Evolutionary conservation across 1,284 basidiomycete species (phyloP).

Genomic region (Malassezia japonica): DNA sequence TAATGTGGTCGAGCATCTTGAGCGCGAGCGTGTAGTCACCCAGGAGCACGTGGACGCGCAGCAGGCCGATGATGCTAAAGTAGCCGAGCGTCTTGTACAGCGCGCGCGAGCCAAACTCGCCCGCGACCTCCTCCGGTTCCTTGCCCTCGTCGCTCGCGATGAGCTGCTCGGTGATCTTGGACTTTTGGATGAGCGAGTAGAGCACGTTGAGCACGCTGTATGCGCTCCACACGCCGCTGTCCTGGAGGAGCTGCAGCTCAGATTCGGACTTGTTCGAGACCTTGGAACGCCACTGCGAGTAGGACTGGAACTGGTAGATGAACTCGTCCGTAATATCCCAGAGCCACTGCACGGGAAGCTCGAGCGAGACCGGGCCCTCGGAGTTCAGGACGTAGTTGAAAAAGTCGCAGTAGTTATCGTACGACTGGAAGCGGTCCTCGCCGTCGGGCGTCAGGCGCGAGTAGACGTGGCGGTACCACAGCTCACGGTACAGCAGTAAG

Average conservation of each 20-base stretch:
- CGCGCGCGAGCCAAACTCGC: constrained; percentile 79
- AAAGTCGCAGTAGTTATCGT: constrained; percentile 96
- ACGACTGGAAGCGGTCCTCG: constrained; percentile 95
- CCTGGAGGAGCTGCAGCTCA: constrained; percentile 53
- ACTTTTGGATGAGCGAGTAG: constrained; percentile 95
- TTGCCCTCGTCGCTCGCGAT: constrained; percentile 69
- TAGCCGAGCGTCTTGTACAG: constrained; percentile 90
- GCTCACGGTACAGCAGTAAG: constrained; percentile 87
- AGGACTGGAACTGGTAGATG: constrained; percentile 93
- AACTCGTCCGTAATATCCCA: constrained; percentile 99
- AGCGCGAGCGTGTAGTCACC: constrained; percentile 91
- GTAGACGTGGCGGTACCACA: constrained; percentile 85
- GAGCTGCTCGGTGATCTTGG: constrained; percentile 86
- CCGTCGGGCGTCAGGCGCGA: constrained; percentile 87
- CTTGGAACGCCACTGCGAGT: constrained; percentile 74
- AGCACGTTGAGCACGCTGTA: constrained; percentile 96
- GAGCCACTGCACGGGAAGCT: constrained; percentile 92
- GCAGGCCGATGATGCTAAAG: constrained; percentile 87
- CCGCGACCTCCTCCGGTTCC: constrained; percentile 65
- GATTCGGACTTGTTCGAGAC: constrained; percentile 78
- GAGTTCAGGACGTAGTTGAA: constrained; percentile 88
- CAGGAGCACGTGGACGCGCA: constrained; percentile 87
- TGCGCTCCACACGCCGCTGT: constrained; percentile 72
- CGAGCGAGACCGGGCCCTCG: constrained; percentile 79
- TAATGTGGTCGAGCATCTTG: constrained; percentile 92